A percentile compares a stretch with the other conserved stretches of the same genome.
Conservation (phyloP, 768 basidiomycete genomes). For the Imleria badia region DNA sequence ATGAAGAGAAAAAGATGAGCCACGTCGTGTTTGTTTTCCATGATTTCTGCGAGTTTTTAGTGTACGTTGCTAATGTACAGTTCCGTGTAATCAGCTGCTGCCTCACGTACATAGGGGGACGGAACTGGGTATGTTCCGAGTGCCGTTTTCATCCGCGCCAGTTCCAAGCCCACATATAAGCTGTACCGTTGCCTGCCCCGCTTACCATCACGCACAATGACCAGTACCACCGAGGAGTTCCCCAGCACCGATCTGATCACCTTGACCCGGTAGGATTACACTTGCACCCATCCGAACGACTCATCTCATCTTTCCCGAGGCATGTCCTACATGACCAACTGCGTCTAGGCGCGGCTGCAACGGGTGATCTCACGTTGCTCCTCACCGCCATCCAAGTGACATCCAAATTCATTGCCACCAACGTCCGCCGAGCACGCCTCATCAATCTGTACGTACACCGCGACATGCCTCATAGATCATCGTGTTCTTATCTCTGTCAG, state of each 20-base stretch:
- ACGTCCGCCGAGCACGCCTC: constrained; percentile 93
- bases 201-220: constrained; percentile 14
- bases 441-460: constrained; percentile 82
- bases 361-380: constrained; percentile 92
- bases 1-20: constrained; percentile 67
- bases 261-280: constrained; percentile 70
- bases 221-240: constrained; percentile 49
- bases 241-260: constrained; percentile 90
- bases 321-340: constrained; percentile 89
- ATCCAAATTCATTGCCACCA: constrained; percentile 97
- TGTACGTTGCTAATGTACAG: constrained; percentile 18
- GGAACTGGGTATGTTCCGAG: constrained; percentile 18
- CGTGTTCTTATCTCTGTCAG: constrained; percentile 39
- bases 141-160: constrained; percentile 22
- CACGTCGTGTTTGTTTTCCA: neutral
- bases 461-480: neutral
- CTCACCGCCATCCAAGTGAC: constrained; percentile 95
- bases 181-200: neutral
- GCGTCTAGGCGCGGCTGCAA: constrained; percentile 76
- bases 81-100: constrained; percentile 13
- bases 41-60: constrained; percentile 3
- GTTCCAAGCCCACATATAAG: constrained; percentile 10
- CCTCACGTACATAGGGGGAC: neutral
- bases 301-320: constrained; percentile 37
- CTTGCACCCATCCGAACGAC: neutral